phyloP scores from a whole-genome alignment of 73 alveolate genomes.

The Symbiodinium pilosum region DNA sequence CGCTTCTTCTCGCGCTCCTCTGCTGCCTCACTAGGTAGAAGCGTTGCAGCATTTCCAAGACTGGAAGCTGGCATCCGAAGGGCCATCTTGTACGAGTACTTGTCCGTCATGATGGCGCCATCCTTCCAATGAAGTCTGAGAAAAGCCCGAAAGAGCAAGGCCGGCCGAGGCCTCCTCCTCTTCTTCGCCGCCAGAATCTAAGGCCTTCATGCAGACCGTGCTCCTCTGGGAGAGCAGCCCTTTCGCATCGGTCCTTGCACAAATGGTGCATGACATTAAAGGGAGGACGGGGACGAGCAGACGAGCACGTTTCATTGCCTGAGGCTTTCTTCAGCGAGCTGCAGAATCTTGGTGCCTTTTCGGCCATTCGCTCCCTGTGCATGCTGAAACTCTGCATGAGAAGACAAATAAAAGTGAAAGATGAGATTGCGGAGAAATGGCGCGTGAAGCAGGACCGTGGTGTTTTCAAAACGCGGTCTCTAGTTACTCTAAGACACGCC shows the following conservation, averaged over 20 bases:
- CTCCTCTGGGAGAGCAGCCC: constrained; percentile 47
- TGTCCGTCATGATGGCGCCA: constrained; percentile 86
- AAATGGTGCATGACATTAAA: too few relatives aligned
- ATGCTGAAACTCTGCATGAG: too few relatives aligned
- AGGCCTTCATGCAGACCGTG: constrained; percentile 20
- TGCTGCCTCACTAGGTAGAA: neutral
- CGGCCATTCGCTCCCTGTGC: neutral
- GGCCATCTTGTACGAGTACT: constrained; percentile 87
- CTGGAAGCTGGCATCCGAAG: too few relatives aligned
- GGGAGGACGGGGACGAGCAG: neutral
- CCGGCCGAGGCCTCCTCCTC: constrained; percentile 12
- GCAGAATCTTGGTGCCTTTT: constrained; percentile 61
- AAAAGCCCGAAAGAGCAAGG: neutral
- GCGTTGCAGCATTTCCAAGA: neutral
- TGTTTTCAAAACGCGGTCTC: neutral
- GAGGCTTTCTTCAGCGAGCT: constrained; percentile 64
- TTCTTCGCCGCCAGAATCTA: constrained; percentile 35
- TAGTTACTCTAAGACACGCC: neutral
- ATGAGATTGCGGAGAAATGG: neutral
- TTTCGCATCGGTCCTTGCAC: neutral
- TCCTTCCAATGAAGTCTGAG: neutral
- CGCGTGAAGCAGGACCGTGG: neutral
- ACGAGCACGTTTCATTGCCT: neutral
- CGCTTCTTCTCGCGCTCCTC: constrained; percentile 16
- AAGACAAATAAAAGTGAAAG: neutral